Percentiles rank a stretch among this genome's conserved stretches.
phyloP scores from a whole-genome alignment of 2,329 filamentous ascomycete species.

The Tolypocladium paradoxum region DNA sequence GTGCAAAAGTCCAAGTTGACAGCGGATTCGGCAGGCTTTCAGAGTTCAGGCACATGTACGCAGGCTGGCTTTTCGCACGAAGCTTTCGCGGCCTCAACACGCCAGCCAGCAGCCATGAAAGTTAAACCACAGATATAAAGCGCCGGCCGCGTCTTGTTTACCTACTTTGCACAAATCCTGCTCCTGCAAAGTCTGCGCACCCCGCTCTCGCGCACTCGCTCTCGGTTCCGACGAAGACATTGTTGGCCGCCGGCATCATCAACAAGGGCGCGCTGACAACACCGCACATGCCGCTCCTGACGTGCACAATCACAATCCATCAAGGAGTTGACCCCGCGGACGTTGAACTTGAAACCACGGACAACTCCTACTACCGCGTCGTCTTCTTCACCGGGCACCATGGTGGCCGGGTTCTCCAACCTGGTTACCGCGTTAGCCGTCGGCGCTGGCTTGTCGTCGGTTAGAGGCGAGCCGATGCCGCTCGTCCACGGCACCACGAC shows the following conservation, averaged over 20 bases:
- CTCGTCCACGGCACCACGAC: too few species aligned
- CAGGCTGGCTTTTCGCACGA: neutral
- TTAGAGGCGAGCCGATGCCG: neutral
- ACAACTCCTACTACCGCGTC: too few species aligned
- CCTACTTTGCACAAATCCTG: neutral
- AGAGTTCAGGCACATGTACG: neutral
- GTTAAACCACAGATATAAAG: neutral
- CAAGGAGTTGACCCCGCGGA: too few species aligned
- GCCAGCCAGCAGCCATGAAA: neutral
- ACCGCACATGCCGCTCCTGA: too few species aligned
- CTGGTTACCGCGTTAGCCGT: neutral
- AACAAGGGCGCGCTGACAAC: neutral
- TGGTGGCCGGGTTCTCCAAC: neutral
- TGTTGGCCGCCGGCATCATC: neutral
- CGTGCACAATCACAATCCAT: too few species aligned
- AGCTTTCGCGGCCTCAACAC: neutral
- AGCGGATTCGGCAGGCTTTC: neutral
- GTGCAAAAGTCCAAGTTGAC: too few species aligned
- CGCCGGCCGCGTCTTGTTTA: too few species aligned
- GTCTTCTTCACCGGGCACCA: neutral
- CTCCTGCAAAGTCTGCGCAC: neutral
- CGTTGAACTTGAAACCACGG: too few species aligned
- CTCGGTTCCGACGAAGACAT: neutral
- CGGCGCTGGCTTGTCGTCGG: neutral
- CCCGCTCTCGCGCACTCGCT: neutral